Percentiles rank a stretch among this genome's conserved stretches.
These are phyloP conservation scores for Ustilago bromivora DNA, from an alignment of 1,284 basidiomycete genomes.

Conservation along the genomic window DNA sequence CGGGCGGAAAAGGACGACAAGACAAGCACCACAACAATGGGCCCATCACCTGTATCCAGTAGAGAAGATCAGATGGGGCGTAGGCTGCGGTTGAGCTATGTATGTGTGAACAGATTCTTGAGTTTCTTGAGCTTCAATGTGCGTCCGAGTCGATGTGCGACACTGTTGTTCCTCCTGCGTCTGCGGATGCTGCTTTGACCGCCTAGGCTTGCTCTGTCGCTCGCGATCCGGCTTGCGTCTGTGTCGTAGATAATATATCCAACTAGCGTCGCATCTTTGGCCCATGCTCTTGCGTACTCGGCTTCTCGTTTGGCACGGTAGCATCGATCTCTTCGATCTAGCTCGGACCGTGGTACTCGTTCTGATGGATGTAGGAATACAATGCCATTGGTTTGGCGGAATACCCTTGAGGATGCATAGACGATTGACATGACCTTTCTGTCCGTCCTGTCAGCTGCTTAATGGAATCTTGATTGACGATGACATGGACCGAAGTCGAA, in stretches of 20 bases:
- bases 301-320: constrained; percentile 57
- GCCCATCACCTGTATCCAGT: not conserved
- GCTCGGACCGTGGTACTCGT: constrained; percentile 57
- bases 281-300: constrained; percentile 53
- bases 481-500: not conserved
- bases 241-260: constrained; percentile 39
- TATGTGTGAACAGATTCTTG: constrained; percentile 30
- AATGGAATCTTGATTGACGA: too few species aligned
- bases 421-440: constrained; percentile 25
- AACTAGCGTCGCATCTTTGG: constrained; percentile 62
- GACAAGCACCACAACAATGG: not conserved
- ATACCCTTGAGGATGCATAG: constrained; percentile 32
- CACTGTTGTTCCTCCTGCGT: constrained; percentile 23
- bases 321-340: constrained; percentile 56
- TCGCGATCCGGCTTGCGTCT: constrained; percentile 14
- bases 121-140: constrained; percentile 20
- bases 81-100: constrained; percentile 1
- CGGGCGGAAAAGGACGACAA: not conserved
- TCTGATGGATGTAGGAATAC: constrained; percentile 56
- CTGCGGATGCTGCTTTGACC: constrained; percentile 34
- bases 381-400: constrained; percentile 55
- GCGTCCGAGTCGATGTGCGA: constrained; percentile 14
- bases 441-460: not conserved
- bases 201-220: constrained; percentile 30
- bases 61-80: not conserved